Conservation (phyloP, 148 eudicot genomes). For the Cornus florida region DNA sequence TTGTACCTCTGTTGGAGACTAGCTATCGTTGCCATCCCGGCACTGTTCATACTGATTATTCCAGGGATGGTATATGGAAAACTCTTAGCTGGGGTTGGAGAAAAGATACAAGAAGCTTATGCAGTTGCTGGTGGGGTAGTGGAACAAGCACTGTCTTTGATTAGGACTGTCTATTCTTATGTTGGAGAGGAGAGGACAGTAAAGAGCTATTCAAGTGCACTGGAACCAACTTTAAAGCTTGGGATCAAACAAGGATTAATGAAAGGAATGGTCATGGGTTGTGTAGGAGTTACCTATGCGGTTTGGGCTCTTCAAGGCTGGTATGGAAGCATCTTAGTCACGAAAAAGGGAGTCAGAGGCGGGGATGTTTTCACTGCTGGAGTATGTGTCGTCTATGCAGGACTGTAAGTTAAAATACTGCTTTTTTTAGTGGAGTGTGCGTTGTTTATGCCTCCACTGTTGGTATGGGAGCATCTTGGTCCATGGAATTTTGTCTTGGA, state of each 20-base stretch:
- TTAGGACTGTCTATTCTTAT: conserved; percentile 14
- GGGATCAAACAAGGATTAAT: conserved; percentile 19
- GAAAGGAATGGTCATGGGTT: conserved; percentile 17
- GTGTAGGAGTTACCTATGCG: conserved; percentile 2
- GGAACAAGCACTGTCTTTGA: conserved; percentile 19
- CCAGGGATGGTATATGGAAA: conserved; percentile 7
- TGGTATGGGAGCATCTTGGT: background rate
- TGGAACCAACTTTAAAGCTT: conserved; percentile 3
- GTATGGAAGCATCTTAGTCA: conserved; percentile 12
- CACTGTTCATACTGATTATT: background rate
- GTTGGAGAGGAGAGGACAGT: conserved; percentile 9
- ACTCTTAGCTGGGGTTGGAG: conserved; percentile 1
- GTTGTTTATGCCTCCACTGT: no score
- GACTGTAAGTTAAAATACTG: conserved; percentile 5
- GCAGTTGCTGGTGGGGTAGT: conserved; percentile 10
- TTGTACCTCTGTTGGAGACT: conserved; percentile 15
- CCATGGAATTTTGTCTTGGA: background rate
- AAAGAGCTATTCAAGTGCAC: background rate
- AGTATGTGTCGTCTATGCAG: conserved; percentile 6
- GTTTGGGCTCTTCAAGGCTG: conserved; percentile 16
- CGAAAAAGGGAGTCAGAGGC: background rate
- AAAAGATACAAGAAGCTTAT: conserved; percentile 9
- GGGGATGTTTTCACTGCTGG: conserved; percentile 11
- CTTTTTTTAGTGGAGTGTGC: no score
- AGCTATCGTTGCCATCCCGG: conserved; percentile 5